phyloP scores from a whole-genome alignment of 108 stramenopile species.

The Aurantiochytrium sp. region DNA sequence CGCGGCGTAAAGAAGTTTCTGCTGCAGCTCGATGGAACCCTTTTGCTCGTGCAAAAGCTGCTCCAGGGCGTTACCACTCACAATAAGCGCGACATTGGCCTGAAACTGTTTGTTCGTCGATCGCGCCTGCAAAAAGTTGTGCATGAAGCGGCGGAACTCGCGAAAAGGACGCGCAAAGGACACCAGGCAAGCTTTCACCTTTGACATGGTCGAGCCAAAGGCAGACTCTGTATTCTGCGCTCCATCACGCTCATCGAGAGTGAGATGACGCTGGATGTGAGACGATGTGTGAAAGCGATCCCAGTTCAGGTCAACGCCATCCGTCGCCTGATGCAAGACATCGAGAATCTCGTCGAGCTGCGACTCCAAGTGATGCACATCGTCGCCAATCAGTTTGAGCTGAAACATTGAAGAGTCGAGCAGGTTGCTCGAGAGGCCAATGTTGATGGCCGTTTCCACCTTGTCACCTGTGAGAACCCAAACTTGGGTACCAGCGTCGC shows the following conservation, averaged over 20 bases:
- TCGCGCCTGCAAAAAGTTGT: not conserved
- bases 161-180: not conserved
- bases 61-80: not conserved
- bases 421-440: conserved; percentile 46
- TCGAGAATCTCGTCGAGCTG: conserved; percentile 13
- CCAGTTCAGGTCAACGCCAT: not conserved
- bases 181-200: too few relatives aligned
- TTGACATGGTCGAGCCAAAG: too few relatives aligned
- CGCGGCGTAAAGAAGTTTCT: not conserved
- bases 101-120: not conserved
- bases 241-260: not conserved
- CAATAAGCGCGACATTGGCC: not conserved
- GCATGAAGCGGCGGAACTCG: not conserved
- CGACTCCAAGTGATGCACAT: not conserved
- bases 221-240: not conserved
- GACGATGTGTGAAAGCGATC: not conserved
- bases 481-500: conserved; percentile 41
- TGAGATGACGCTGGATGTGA: not conserved
- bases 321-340: not conserved
- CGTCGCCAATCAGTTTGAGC: conserved; percentile 4
- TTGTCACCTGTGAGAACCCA: conserved; percentile 64
- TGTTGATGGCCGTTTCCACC: conserved; percentile 59
- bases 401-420: conserved; percentile 21
- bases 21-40: not conserved
- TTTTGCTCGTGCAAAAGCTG: not conserved